phyloP scores from a whole-genome alignment of 768 basidiomycete genomes.

The Multifurca ochricompacta region DNA sequence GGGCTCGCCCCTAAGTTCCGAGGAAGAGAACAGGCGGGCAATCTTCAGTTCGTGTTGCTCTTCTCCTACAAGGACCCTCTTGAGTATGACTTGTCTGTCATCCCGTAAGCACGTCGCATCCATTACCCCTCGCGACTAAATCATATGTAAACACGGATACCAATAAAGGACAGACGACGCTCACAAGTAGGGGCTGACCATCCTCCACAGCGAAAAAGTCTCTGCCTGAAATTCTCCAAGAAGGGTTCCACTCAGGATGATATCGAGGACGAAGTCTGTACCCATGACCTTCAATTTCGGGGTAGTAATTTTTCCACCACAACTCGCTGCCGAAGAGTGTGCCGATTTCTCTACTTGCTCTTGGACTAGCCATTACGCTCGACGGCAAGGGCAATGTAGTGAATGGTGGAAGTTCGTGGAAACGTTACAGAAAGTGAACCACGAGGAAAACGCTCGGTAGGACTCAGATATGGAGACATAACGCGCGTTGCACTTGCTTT shows the following conservation, averaged over 20 bases:
- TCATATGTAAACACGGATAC: neutral
- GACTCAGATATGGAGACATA: neutral
- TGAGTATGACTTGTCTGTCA: constrained; percentile 16
- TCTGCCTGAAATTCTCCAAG: neutral
- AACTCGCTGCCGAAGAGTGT: constrained; percentile 4
- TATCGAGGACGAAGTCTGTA: constrained; percentile 9
- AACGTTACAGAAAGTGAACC: neutral
- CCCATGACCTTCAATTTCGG: neutral
- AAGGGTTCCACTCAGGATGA: neutral
- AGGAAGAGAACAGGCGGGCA: neutral
- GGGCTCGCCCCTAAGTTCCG: neutral
- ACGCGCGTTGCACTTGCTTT: neutral
- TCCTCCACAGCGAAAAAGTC: constrained; percentile 1
- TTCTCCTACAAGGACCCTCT: constrained; percentile 2
- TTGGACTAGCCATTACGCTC: neutral
- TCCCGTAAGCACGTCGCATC: constrained; percentile 17
- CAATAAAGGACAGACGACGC: neutral
- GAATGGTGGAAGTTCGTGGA: neutral
- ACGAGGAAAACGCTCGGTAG: neutral
- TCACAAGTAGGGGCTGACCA: constrained; percentile 1
- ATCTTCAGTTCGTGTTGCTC: constrained; percentile 4
- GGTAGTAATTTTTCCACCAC: constrained; percentile 11
- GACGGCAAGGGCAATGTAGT: neutral
- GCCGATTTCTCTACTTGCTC: neutral
- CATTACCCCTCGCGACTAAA: constrained; percentile 1